Evolutionary conservation across 192 early-diverging fungal genomes (phyloP), one percentile per base, ranked within the genome.

Genomic region (Umbelopsis ramanniana): DNA sequence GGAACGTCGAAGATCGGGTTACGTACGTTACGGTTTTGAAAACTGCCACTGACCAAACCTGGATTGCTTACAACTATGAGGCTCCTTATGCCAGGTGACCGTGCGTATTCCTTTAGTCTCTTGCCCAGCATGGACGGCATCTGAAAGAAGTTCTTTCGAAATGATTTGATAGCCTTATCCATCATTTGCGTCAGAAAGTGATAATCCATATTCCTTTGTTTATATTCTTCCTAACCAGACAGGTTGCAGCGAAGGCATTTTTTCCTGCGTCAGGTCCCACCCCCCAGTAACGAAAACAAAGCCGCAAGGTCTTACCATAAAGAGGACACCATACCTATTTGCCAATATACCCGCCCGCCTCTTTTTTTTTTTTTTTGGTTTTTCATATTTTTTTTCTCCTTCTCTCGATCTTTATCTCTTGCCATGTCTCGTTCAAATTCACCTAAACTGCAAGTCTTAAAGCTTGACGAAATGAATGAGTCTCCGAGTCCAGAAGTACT

Each of bases 281-380:
- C 26, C 19, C 24, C 57, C 57, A 29, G 24, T n/a, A 17, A 37
- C 17, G 57, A 22, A 63, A 63, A 63, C 57, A 63, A 63, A 63
- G 29, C 57, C 2, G 57, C 57, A 63, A 63, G 57, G 26, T 63
- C 11, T 63, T 63, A 19, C 57, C 57, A 63, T 63, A 63, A 63
- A 63, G 57, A 37, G 57, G 48, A 50, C 48, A 17, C 11, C 29
- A 37, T 37, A 26, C 26, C 53, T 54, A 23, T 54, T 54, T 54
- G 22, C 26, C 12, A 22, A 5, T 22, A 26, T 54, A 26, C 53
- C 26, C 23, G 53, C 23, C 53, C 26, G 21, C 29, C 11, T n/a
- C 15, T 63, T 63, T 38, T 63, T 63, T 35, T 60, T 60, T 21
- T 63, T n/a, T 29, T 17, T 35, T 63, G 29, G 29, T 29, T 29